These are phyloP conservation scores for Hemileccinum impolitum DNA, from an alignment of 768 basidiomycete genomes.

Conservation along the genomic window DNA sequence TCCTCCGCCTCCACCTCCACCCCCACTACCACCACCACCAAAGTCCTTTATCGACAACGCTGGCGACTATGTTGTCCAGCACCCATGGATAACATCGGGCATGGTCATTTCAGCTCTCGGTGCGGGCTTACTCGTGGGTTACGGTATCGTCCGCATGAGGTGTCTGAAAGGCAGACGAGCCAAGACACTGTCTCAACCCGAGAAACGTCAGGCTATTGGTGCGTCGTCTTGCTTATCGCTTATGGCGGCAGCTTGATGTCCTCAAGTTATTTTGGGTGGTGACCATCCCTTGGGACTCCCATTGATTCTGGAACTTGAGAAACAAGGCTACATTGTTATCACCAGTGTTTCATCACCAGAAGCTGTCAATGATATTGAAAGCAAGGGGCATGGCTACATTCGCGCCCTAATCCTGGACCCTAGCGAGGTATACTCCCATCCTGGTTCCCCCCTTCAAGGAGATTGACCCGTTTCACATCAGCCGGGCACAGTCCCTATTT, in stretches of 20 bases:
- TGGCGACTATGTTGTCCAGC: conserved; percentile 48
- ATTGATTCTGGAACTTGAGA: conserved; percentile 70
- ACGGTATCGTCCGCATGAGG: conserved; percentile 33
- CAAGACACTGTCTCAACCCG: conserved; percentile 31
- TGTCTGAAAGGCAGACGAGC: conserved; percentile 20
- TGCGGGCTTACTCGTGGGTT: conserved; percentile 58
- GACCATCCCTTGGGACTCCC: conserved; percentile 72
- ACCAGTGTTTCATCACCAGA: conserved; percentile 71
- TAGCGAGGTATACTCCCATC: conserved; percentile 49
- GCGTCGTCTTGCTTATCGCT: conserved; percentile 12
- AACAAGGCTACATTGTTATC: conserved; percentile 79
- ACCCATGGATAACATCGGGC: conserved; percentile 61
- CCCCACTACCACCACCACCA: conserved; percentile 57
- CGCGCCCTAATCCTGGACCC: conserved; percentile 82
- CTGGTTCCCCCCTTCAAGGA: background rate
- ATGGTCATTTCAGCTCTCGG: conserved; percentile 58
- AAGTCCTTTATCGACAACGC: conserved; percentile 44
- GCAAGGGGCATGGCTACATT: conserved; percentile 67
- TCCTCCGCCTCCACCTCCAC: conserved; percentile 57
- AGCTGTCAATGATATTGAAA: conserved; percentile 63
- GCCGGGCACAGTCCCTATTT: conserved; percentile 70
- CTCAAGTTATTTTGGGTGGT: conserved; percentile 74
- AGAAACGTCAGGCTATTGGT: conserved; percentile 47
- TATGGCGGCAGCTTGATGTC: conserved; percentile 1
- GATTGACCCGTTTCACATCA: conserved; percentile 26